Conservation (phyloP, 805 yeast genomes). For the Sugiyamaella smithiae region DNA sequence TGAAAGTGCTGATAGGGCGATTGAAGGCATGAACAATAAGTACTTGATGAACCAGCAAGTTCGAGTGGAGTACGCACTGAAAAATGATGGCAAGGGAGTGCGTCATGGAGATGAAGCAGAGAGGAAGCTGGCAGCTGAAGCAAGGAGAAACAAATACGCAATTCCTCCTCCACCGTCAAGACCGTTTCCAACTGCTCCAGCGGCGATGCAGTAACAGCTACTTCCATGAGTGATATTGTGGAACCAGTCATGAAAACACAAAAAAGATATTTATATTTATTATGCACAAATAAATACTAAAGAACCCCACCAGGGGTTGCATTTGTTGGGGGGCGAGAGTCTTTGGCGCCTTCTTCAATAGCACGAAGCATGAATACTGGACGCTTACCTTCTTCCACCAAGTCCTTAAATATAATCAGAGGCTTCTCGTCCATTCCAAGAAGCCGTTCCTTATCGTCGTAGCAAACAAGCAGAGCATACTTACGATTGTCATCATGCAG, state of each 20-base stretch:
- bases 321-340: constrained; percentile 18
- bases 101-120: constrained; percentile 81
- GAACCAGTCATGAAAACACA: no score
- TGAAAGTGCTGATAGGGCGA: constrained; percentile 67
- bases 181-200: neutral
- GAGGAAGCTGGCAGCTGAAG: constrained; percentile 64
- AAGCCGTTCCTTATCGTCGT: constrained; percentile 85
- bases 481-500: constrained; percentile 81
- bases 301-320: constrained; percentile 30
- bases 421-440: constrained; percentile 85
- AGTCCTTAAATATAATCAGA: constrained; percentile 75
- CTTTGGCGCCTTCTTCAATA: constrained; percentile 47
- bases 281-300: constrained; percentile 5
- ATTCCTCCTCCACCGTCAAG: constrained; percentile 6
- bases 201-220: neutral
- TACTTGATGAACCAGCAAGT: constrained; percentile 65
- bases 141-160: constrained; percentile 39
- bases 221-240: neutral
- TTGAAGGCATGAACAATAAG: constrained; percentile 64
- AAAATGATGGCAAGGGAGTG: constrained; percentile 53
- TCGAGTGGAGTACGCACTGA: constrained; percentile 66
- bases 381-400: constrained; percentile 78
- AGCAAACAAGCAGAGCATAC: constrained; percentile 84
- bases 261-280: no score
- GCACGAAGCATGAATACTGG: constrained; percentile 93